phyloP scores from a whole-genome alignment of 2,329 filamentous ascomycete species.

The Fusarium proliferatum region DNA sequence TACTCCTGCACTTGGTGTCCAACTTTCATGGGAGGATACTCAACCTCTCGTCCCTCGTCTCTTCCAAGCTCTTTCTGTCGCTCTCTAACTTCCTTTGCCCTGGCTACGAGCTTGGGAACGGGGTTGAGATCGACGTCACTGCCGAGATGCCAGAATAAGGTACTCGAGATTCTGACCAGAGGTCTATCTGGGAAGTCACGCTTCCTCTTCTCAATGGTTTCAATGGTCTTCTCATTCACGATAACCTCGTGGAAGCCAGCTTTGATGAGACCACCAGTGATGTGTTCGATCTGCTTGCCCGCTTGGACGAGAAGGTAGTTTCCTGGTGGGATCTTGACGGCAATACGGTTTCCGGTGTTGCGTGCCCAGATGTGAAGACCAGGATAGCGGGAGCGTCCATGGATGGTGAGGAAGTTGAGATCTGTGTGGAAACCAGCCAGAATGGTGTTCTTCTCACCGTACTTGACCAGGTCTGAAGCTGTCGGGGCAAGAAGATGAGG shows the following conservation, averaged over 20 bases:
- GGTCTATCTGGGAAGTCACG: constrained; percentile 59
- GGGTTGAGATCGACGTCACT: constrained; percentile 67
- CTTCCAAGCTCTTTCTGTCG: constrained; percentile 61
- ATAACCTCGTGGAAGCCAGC: constrained; percentile 72
- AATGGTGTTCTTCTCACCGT: constrained; percentile 66
- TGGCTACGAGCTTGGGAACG: constrained; percentile 59
- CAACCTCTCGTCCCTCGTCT: constrained; percentile 63
- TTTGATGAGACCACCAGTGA: constrained; percentile 70
- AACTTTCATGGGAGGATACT: constrained; percentile 67
- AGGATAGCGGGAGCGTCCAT: constrained; percentile 71
- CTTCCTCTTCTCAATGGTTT: constrained; percentile 58
- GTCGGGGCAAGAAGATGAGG: constrained; percentile 71
- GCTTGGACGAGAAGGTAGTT: constrained; percentile 71
- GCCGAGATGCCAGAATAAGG: constrained; percentile 70
- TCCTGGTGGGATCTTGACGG: constrained; percentile 68
- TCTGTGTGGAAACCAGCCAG: constrained; percentile 73
- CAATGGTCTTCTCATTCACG: constrained; percentile 64
- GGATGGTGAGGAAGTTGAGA: constrained; percentile 73
- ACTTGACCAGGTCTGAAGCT: constrained; percentile 66
- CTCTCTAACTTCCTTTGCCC: constrained; percentile 57
- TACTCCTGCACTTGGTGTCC: constrained; percentile 68
- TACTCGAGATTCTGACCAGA: constrained; percentile 68
- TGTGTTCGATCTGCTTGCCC: constrained; percentile 71
- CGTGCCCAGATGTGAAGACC: constrained; percentile 72
- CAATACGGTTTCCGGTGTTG: constrained; percentile 69